Percentiles rank a stretch among this genome's conserved stretches.
Conservation (phyloP, 306 rosid genomes). For the Cicer bijugum region DNA sequence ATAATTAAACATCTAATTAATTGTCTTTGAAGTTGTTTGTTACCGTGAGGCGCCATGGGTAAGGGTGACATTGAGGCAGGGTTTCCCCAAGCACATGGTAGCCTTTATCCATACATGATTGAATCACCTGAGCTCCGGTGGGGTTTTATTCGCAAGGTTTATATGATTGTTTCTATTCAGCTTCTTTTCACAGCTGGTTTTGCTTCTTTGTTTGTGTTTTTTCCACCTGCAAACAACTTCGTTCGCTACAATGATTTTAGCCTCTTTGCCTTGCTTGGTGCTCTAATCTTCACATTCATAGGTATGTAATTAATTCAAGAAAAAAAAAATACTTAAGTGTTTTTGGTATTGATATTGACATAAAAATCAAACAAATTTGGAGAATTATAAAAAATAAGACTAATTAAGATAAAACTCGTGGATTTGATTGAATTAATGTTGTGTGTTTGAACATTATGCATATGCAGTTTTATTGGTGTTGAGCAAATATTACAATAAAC, state of each 20-base stretch:
- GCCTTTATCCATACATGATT: constrained; percentile 48
- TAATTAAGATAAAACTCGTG: too few relatives aligned
- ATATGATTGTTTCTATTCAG: constrained; percentile 49
- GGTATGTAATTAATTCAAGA: too few relatives aligned
- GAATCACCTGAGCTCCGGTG: constrained; percentile 60
- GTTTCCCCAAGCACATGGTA: background rate
- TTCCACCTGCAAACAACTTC: constrained; percentile 33
- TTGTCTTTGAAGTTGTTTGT: background rate
- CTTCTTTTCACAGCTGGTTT: constrained; percentile 47
- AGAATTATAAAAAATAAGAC: too few relatives aligned
- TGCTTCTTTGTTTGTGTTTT: constrained; percentile 42
- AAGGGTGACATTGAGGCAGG: constrained; percentile 51
- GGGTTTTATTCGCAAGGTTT: constrained; percentile 67
- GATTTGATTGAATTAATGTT: background rate
- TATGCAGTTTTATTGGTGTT: constrained; percentile 50
- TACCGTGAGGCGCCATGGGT: constrained; percentile 17
- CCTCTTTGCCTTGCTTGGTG: constrained; percentile 17
- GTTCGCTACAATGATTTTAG: constrained; percentile 12
- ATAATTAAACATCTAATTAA: background rate
- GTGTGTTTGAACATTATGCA: background rate
- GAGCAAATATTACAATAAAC: constrained; percentile 52
- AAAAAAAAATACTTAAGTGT: too few relatives aligned
- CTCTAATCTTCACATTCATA: constrained; percentile 42
- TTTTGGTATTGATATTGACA: too few relatives aligned
- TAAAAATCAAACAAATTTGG: too few relatives aligned